These are phyloP conservation scores for Globisporangium middletonii DNA, from an alignment of 352 stramenopile species.

Conservation along the genomic window DNA sequence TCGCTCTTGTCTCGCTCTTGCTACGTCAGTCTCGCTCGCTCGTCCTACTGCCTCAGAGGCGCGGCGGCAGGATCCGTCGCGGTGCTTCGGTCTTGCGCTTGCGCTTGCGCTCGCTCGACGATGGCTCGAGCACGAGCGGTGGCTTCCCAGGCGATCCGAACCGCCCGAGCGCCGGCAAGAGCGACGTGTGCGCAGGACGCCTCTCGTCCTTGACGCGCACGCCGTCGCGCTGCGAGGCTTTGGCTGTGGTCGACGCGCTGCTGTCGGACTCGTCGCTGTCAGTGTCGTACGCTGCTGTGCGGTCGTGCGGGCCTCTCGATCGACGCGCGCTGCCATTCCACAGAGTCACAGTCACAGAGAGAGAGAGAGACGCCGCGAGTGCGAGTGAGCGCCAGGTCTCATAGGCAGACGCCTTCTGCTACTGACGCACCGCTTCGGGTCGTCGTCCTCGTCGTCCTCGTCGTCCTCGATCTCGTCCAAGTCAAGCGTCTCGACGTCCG, in stretches of 20 bases:
- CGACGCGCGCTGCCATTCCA: not conserved
- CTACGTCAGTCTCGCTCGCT: not conserved
- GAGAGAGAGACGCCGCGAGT: too few relatives aligned
- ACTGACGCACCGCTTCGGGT: not conserved
- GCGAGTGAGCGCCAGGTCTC: too few relatives aligned
- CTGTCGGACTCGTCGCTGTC: slow-evolving; percentile 16
- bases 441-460: slow-evolving; percentile 16
- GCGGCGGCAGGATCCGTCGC: slow-evolving; percentile 40
- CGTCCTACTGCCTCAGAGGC: too few relatives aligned
- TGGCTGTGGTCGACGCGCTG: not conserved
- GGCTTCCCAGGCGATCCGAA: slow-evolving; percentile 7
- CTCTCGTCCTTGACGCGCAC: slow-evolving; percentile 9
- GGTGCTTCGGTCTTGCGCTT: slow-evolving; percentile 45
- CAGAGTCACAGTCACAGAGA: not conserved
- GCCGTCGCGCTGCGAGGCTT: not conserved
- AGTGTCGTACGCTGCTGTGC: slow-evolving; percentile 1
- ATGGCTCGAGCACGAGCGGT: slow-evolving; percentile 9
- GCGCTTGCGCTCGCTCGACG: slow-evolving; percentile 35
- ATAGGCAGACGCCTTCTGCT: too few relatives aligned
- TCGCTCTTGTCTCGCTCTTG: not conserved
- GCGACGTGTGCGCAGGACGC: not conserved
- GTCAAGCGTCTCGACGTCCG: slow-evolving; percentile 11
- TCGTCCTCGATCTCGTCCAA: slow-evolving; percentile 16
- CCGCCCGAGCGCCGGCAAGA: slow-evolving; percentile 11
- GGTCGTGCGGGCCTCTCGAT: slow-evolving; percentile 1